Evolutionary conservation across 164 flowering plant genomes (phyloP).

Genomic region (Litsea cubeba): DNA sequence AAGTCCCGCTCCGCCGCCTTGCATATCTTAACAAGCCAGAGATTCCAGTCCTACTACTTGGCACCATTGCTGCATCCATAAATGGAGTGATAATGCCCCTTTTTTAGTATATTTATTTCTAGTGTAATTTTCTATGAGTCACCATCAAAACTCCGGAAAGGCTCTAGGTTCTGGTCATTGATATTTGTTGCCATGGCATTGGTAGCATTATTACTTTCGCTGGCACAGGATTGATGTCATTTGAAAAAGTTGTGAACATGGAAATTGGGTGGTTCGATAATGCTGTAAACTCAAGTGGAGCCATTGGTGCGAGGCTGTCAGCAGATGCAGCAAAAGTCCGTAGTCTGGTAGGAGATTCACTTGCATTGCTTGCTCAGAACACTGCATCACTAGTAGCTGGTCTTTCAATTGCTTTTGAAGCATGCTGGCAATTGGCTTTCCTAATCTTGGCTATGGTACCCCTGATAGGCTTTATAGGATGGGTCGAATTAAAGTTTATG

Average conservation of each 20-base stretch:
- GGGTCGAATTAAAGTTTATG: conserved; percentile 30
- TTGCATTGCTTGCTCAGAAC: conserved; percentile 35
- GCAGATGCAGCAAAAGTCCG: conserved; percentile 36
- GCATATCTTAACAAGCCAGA: conserved; percentile 48
- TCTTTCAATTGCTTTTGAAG: conserved; percentile 33
- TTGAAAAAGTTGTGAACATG: conserved; percentile 26
- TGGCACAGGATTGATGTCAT: conserved; percentile 13
- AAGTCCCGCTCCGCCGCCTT: conserved; percentile 32
- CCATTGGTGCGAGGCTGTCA: conserved; percentile 44
- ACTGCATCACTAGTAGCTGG: conserved; percentile 32
- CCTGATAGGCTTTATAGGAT: conserved; percentile 30
- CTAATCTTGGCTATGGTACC: conserved; percentile 35
- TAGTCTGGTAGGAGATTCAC: conserved; percentile 39
- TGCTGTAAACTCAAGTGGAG: conserved; percentile 33
- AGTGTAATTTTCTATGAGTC: conserved; percentile 32
- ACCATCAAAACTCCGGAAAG: conserved; percentile 25
- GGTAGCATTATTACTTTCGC: conserved; percentile 13
- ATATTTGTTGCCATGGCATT: conserved; percentile 28
- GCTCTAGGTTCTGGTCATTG: conserved; percentile 33
- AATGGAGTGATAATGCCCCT: conserved; percentile 35
- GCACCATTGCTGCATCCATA: conserved; percentile 26
- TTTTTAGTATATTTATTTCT: conserved; percentile 34
- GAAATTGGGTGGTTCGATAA: conserved; percentile 33
- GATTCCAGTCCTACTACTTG: conserved; percentile 34
- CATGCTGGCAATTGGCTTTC: conserved; percentile 39